Evolutionary conservation across 345 rosid genomes (phyloP), one percentile per base, ranked within the genome.

Genomic region (Hypericum perforatum): DNA sequence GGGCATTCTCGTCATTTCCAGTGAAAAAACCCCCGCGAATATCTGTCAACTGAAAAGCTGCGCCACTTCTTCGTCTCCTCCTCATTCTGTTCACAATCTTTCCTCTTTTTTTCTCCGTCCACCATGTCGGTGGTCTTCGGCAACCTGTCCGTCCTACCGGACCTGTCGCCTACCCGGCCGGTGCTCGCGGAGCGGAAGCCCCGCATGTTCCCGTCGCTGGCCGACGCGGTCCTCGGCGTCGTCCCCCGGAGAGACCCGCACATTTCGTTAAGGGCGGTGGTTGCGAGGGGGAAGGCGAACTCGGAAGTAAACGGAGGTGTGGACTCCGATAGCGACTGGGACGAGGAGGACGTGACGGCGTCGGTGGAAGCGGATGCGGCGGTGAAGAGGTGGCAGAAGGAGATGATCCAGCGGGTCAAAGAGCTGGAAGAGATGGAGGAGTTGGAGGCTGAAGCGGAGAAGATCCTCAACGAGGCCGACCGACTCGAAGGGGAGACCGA

Each of bases 371-470:
- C 50, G 78, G 77, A 6, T 67, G 70, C 49, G 86, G 70, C 8
- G 69, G 70, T 42, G 83, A 67, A 48, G 64, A 49, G 7, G 84
- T 81, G 81, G 75, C 89, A 82, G 82, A 75, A 70, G 76, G 92
- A 81, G 70, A 82, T 82, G 87, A 82, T 78, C 69, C 81, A 59
- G 63, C 76, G 89, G 65, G 65, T 68, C 43, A 82, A 82, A 74
- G 96, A 87, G 67, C 62, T 79, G 36, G 89, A 91, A 57, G 96
- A 82, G 66, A 82, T 76, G 95, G 75, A 64, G 60, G 96, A 87
- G 69, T 71, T 91, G 45, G 96, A 81, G 80, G 78, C 63, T 75
- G 82, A 81, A 67, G 98, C 96, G 2, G 98, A 82, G 77, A 91
- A 91, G 75, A 66, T 86, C 66, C 94, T 78, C 75, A 72, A 46